Evolutionary conservation across 495 filamentous ascomycete genomes (phyloP).

Genomic region (Cladorrhinum samala): DNA sequence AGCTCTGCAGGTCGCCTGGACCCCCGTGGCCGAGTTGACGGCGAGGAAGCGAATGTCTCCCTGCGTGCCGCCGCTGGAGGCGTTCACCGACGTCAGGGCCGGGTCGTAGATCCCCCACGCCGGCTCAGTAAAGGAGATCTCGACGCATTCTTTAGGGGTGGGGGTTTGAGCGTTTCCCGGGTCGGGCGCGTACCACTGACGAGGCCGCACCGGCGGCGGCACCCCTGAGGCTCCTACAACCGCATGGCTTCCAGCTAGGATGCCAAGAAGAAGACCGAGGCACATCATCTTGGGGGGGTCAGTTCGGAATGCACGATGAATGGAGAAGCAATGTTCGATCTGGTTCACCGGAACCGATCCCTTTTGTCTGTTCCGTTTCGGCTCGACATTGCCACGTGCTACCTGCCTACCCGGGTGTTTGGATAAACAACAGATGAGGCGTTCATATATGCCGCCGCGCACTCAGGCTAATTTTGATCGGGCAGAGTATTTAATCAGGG

Average conservation of each 20-base stretch:
- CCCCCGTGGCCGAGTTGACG: conserved; percentile 18
- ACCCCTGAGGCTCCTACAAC: conserved; percentile 11
- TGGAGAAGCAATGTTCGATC: not conserved
- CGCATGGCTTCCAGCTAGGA: not conserved
- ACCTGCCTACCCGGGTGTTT: not conserved
- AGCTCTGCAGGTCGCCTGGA: conserved; percentile 14
- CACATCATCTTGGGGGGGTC: not conserved
- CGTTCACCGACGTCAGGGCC: conserved; percentile 13
- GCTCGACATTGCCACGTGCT: not conserved
- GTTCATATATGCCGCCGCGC: not conserved
- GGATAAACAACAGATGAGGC: not conserved
- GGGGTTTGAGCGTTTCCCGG: not conserved
- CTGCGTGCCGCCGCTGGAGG: conserved; percentile 15
- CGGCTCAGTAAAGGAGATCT: conserved; percentile 17
- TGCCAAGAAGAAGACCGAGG: conserved; percentile 2
- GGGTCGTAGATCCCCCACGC: conserved; percentile 18
- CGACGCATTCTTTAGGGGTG: conserved; percentile 15
- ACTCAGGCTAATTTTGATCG: not conserved
- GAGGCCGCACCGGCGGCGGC: conserved; percentile 2
- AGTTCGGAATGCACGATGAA: too few relatives aligned
- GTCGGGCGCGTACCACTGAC: conserved; percentile 17
- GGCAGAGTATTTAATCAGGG: not conserved
- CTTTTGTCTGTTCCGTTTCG: not conserved
- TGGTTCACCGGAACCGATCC: not conserved
- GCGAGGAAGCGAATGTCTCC: conserved; percentile 23